Evolutionary conservation across 2,329 filamentous ascomycete genomes (phyloP).

Genomic region (Exophiala sp.): DNA sequence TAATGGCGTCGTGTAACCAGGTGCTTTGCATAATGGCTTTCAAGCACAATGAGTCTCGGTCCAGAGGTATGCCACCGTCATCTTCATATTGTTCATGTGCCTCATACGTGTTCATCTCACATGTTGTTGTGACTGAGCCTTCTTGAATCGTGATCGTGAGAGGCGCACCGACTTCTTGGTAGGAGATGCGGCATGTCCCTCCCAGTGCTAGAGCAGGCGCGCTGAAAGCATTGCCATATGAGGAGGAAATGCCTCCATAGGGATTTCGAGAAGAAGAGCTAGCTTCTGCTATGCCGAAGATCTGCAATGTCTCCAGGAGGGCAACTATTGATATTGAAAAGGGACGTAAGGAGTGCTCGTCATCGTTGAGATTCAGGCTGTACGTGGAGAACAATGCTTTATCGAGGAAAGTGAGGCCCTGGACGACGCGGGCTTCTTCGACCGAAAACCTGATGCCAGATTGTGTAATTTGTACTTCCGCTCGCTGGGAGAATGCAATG

Average conservation of each 20-base stretch:
- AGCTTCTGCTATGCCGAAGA: slow-evolving; percentile 75
- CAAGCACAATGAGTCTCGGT: slow-evolving; percentile 72
- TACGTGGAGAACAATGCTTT: slow-evolving; percentile 86
- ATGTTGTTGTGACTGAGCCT: slow-evolving; percentile 80
- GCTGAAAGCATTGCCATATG: slow-evolving; percentile 67
- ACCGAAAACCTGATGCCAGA: slow-evolving; percentile 84
- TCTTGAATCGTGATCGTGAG: slow-evolving; percentile 85
- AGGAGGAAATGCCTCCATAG: slow-evolving; percentile 37
- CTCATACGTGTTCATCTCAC: slow-evolving; percentile 84
- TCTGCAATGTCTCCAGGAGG: slow-evolving; percentile 89
- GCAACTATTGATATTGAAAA: slow-evolving; percentile 87
- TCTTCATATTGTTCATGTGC: slow-evolving; percentile 41
- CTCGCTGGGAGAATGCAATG: slow-evolving; percentile 59
- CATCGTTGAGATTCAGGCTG: slow-evolving; percentile 56
- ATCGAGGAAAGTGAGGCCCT: slow-evolving; percentile 84
- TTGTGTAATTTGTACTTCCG: slow-evolving; percentile 70
- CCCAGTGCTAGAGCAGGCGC: slow-evolving; percentile 77
- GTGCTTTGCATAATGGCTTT: slow-evolving; percentile 86
- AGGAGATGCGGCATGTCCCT: slow-evolving; percentile 81
- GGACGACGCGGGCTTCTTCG: slow-evolving; percentile 85
- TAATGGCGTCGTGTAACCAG: slow-evolving; percentile 51
- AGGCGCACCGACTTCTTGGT: slow-evolving; percentile 68
- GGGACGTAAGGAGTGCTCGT: slow-evolving; percentile 51
- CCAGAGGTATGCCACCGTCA: slow-evolving; percentile 81
- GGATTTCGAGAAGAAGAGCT: slow-evolving; percentile 43